A percentile compares a stretch with the other conserved stretches of the same genome.
Evolutionary conservation across 2,329 filamentous ascomycete species (phyloP).

Genomic region (Claviceps arundinis): DNA sequence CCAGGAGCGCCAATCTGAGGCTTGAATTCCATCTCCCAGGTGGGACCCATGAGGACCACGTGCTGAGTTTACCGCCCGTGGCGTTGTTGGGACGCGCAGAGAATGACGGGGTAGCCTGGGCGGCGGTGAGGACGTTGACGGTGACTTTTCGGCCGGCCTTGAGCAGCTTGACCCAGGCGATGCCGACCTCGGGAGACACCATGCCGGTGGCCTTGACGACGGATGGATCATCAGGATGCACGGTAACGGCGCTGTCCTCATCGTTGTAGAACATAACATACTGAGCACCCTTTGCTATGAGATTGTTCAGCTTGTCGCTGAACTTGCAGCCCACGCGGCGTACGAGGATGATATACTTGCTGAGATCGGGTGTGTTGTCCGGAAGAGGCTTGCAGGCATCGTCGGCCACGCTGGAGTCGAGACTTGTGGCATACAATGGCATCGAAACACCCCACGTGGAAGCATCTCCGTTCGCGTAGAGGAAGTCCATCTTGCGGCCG

Average conservation of each 20-base stretch:
- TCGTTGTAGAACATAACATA: constrained; percentile 53
- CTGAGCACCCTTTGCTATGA: constrained; percentile 33
- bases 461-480: neutral
- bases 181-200: constrained; percentile 28
- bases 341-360: constrained; percentile 38
- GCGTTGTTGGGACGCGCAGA: neutral
- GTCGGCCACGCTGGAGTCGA: constrained; percentile 20
- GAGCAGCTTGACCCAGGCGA: constrained; percentile 25
- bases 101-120: neutral
- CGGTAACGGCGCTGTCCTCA: constrained; percentile 15
- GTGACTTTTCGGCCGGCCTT: constrained; percentile 22
- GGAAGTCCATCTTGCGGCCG: neutral
- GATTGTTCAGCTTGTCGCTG: neutral
- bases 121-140: neutral
- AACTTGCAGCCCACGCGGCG: constrained; percentile 20
- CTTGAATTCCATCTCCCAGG: constrained; percentile 42
- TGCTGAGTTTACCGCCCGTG: constrained; percentile 36
- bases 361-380: constrained; percentile 36
- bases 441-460: constrained; percentile 6
- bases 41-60: constrained; percentile 45
- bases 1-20: constrained; percentile 42
- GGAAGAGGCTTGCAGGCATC: constrained; percentile 22
- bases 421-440: constrained; percentile 19
- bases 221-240: constrained; percentile 11
- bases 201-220: constrained; percentile 17